These are phyloP conservation scores for Grigorovia transvaalensis DNA, from an alignment of 805 yeast species.

Conservation along the genomic window DNA sequence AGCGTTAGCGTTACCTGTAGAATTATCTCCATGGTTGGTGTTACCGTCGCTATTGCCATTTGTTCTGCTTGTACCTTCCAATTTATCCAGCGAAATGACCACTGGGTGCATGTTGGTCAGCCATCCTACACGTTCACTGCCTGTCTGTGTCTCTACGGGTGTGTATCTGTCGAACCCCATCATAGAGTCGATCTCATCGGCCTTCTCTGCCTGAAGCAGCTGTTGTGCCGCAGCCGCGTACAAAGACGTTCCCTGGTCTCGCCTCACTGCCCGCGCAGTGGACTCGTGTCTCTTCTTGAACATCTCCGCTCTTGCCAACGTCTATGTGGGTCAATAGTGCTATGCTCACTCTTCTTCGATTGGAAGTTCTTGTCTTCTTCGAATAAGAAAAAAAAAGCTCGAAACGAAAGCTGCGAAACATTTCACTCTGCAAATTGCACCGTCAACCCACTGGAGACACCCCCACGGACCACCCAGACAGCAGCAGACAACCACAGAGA, in stretches of 20 bases:
- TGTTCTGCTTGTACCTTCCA: slow-evolving; percentile 1
- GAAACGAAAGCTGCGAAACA: too few relatives aligned
- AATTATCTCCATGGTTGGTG: slow-evolving; percentile 6
- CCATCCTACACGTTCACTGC: slow-evolving; percentile 58
- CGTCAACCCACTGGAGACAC: too few relatives aligned
- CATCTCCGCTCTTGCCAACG: too few relatives aligned
- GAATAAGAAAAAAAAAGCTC: neutral
- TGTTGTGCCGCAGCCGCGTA: slow-evolving; percentile 29
- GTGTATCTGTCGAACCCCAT: slow-evolving; percentile 86
- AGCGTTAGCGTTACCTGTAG: slow-evolving; percentile 32
- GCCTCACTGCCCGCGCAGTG: slow-evolving; percentile 45
- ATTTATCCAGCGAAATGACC: slow-evolving; percentile 42
- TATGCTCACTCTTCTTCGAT: too few relatives aligned
- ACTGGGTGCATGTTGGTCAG: slow-evolving; percentile 89
- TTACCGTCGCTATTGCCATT: slow-evolving; percentile 7
- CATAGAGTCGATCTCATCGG: slow-evolving; percentile 60
- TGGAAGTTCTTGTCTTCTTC: neutral
- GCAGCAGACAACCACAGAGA: slow-evolving; percentile 8
- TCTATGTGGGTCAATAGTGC: too few relatives aligned
- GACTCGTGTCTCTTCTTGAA: slow-evolving; percentile 17
- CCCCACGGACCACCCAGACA: too few relatives aligned
- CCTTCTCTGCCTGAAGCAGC: slow-evolving; percentile 42
- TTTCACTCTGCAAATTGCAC: too few relatives aligned
- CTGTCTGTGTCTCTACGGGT: slow-evolving; percentile 31
- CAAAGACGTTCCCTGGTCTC: slow-evolving; percentile 24